phyloP scores from a whole-genome alignment of 2,329 filamentous ascomycete genomes.

The Cercospora beticola region DNA sequence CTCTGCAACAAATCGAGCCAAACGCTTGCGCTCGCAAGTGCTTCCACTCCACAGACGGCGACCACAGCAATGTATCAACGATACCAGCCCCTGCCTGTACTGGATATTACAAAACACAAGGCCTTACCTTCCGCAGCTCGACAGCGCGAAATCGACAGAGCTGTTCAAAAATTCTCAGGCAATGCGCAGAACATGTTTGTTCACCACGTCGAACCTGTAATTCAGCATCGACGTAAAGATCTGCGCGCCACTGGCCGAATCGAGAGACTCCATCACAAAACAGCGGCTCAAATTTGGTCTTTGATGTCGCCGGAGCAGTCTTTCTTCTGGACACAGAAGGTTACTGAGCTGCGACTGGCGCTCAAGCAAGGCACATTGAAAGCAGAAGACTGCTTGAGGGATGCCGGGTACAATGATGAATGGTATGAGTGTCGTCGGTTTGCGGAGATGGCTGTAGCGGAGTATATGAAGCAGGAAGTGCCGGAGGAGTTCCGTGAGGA shows the following conservation, averaged over 20 bases:
- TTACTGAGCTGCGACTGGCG: conserved; percentile 8
- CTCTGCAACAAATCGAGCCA: no score
- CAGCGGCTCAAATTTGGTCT: conserved; percentile 21
- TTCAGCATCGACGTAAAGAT: conserved; percentile 13
- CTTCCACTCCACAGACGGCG: not conserved
- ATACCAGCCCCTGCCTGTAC: conserved; percentile 2
- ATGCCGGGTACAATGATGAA: conserved; percentile 20
- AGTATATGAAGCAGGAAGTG: conserved; percentile 17
- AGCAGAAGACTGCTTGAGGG: conserved; percentile 11
- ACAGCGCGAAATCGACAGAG: conserved; percentile 13
- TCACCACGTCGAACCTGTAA: conserved; percentile 17
- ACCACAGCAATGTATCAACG: not conserved
- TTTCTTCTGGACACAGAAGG: conserved; percentile 24
- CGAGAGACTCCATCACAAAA: conserved; percentile 18
- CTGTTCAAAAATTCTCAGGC: conserved; percentile 18
- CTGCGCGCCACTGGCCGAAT: conserved; percentile 5
- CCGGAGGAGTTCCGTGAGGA: conserved; percentile 2
- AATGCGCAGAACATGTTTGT: conserved; percentile 24
- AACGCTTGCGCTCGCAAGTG: not conserved
- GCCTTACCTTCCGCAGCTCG: conserved; percentile 17
- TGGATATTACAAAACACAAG: not conserved
- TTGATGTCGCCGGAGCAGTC: conserved; percentile 1
- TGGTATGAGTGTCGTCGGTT: conserved; percentile 16
- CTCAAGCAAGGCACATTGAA: conserved; percentile 14
- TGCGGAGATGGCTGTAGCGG: conserved; percentile 23